Base-by-base conservation (phyloP, 108 stramenopile genomes). In the Aurantiochytrium sp. region DNA sequence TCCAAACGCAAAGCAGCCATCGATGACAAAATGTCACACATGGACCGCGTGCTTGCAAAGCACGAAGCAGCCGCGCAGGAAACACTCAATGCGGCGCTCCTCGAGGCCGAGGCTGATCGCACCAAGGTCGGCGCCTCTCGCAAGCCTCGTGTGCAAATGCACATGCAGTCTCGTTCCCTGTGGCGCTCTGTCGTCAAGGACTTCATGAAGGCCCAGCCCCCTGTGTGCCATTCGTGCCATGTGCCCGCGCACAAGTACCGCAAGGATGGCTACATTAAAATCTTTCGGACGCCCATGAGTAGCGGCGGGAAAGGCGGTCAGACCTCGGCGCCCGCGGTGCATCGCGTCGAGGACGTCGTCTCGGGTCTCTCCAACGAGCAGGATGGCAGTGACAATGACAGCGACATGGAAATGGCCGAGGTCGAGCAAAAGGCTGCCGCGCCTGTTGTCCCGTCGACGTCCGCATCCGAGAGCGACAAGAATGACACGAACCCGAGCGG, bases 241-340 rank as follows among this genome's bases (percentile, higher is more conserved):
- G 98, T 98, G 14, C 95, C 92, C 60, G 93, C 92, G 5, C 96
- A 97, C 28, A 95, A 92, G 89, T 92, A 99, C 58, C 94, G 98
- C 6, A 98, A 98, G 90, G 98, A 98, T 93, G 96, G 96, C 55
- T 93, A 90, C 93, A 96, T 97, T 91, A 99, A 99, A 90, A 91
- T 99, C 47, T 99, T 99, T 91, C 95, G 95, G 88, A 89, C 91
- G 45, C 88, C 93, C 0, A 58, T 97, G 29, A 71, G 88, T 89
- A 43, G 73, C 42, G 5, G 88, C 91, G 35, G 35, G 35, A 35
- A 35, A 35, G 2, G 35, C 35, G 35, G 35, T 2, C 35, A 35
- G 35, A 35, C 35, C 35, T 35, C 35, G 35, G 35, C 35, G 35
- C 35, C 89, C 90, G 25, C 91, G 89, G 76, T 90, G 72, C 43